Evolutionary conservation across 495 filamentous ascomycete genomes (phyloP), one percentile per base, ranked within the genome.

Genomic region (Tetracladium setigerum): DNA sequence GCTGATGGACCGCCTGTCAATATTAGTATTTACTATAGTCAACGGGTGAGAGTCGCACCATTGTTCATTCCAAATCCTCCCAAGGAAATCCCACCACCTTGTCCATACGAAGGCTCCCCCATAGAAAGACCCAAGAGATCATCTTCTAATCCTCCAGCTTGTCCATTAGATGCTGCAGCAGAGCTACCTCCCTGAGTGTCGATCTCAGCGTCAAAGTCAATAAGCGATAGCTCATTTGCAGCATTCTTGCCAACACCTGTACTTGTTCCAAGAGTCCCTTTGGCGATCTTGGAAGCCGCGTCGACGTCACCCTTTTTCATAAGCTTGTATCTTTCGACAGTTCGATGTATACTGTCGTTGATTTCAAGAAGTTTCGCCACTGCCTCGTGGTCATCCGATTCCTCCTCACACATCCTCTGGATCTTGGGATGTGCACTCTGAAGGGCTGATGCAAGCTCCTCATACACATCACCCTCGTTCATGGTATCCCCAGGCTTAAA

Each of bases 371-470:
- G 67, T 67, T 97, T 96, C 37, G 87, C 85, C 9, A 98, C 92
- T 13, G 92, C 92, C 66, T 96, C 94, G 39, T 87, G 78, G 59
- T 98, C 92, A 34, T 97, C 92, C 12, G 87, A 95, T 60, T 98
- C 92, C 59, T 97, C 92, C 61, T 98, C 94, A 61, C 94, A 95
- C 90, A 98, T 98, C 68, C 84, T 95, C 58, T 95, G 89, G 46
- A 97, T 98, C 69, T 98, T 97, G 1, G 92, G 94, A 44, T 97
- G 94, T 10, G 92, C 94, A 54, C 87, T 95, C 62, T 86, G 86
- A 27, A 98, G 70, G 4, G 92, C 82, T 57, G 82, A 84, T n/a
- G 89, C 89, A 41, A 98, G 79, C 69, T 97, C 92, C 75, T 95
- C 88, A 56, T 89, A 98, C 27, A 95, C 89, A 64, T 97, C 92